Evolutionary conservation across 208 protist genomes (phyloP).

Genomic region (Polymyxa betae): DNA sequence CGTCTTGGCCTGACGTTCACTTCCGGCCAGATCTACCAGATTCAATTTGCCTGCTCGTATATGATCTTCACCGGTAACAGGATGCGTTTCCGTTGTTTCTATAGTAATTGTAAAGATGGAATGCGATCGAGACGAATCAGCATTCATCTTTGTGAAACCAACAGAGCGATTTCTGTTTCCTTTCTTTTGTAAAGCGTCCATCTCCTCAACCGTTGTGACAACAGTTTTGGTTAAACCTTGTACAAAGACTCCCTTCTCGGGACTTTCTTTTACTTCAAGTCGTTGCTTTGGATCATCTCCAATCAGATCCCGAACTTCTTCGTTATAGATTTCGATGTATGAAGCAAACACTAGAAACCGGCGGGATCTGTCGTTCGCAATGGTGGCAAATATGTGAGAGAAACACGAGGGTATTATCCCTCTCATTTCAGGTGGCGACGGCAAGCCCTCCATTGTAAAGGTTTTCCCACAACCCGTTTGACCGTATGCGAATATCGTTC

Average conservation of each 20-base stretch:
- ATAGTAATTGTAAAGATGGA: slow-evolving; percentile 74
- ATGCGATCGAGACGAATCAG: slow-evolving; percentile 70
- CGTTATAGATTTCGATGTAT: slow-evolving; percentile 74
- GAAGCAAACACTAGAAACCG: slow-evolving; percentile 59
- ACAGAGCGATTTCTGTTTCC: slow-evolving; percentile 60
- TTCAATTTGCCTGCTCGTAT: slow-evolving; percentile 70
- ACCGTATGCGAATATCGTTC: slow-evolving; percentile 68
- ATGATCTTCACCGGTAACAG: slow-evolving; percentile 52
- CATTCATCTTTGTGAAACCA: slow-evolving; percentile 63
- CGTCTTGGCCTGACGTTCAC: slow-evolving; percentile 72
- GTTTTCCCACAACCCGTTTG: slow-evolving; percentile 69
- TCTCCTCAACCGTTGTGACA: slow-evolving; percentile 58
- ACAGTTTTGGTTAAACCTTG: slow-evolving; percentile 58
- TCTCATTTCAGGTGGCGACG: slow-evolving; percentile 51
- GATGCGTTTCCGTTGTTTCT: slow-evolving; percentile 60
- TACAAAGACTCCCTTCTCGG: slow-evolving; percentile 59
- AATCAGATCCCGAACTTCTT: slow-evolving; percentile 71
- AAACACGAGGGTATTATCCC: slow-evolving; percentile 63
- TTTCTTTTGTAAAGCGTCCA: slow-evolving; percentile 56
- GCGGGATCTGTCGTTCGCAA: background rate
- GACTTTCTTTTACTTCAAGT: slow-evolving; percentile 53
- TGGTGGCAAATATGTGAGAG: slow-evolving; percentile 59
- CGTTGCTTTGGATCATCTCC: slow-evolving; percentile 40
- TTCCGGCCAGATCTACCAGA: slow-evolving; percentile 71
- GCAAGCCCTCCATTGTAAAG: slow-evolving; percentile 63